Conservation (phyloP, 2,329 filamentous ascomycete genomes). For the Hypoxylon sp. region DNA sequence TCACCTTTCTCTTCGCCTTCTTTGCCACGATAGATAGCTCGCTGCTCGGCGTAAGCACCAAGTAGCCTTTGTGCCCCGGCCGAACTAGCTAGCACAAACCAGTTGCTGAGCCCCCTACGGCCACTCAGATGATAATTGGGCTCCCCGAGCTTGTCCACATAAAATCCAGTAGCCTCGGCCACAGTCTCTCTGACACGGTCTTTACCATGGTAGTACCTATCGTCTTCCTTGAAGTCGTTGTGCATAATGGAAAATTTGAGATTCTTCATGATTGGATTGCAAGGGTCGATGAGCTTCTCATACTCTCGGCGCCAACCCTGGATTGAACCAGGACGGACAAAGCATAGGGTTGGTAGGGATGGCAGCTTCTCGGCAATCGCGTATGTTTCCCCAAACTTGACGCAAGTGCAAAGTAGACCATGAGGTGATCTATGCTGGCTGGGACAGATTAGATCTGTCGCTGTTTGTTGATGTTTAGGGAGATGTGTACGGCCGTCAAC, state of each 20-base stretch:
- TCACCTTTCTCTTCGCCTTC: too few relatives aligned
- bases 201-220: neutral
- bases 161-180: neutral
- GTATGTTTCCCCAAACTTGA: slow-evolving; percentile 12
- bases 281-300: slow-evolving; percentile 9
- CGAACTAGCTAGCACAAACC: slow-evolving; percentile 13
- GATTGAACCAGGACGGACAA: neutral
- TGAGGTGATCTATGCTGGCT: neutral
- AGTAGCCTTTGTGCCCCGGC: neutral
- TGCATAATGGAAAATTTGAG: slow-evolving; percentile 11
- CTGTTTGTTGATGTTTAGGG: neutral
- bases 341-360: slow-evolving; percentile 10
- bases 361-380: neutral
- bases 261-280: slow-evolving; percentile 7
- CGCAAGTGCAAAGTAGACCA: slow-evolving; percentile 6
- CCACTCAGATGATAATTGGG: slow-evolving; percentile 6
- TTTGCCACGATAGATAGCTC: too few relatives aligned
- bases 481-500: neutral
- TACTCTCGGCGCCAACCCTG: slow-evolving; percentile 4
- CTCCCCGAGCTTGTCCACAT: neutral
- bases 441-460: neutral
- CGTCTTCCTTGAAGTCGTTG: slow-evolving; percentile 12
- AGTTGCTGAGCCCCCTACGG: slow-evolving; percentile 13
- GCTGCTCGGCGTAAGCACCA: neutral
- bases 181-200: slow-evolving; percentile 3